phyloP scores from a whole-genome alignment of 805 yeast genomes.

The Yueomyces sp. region DNA sequence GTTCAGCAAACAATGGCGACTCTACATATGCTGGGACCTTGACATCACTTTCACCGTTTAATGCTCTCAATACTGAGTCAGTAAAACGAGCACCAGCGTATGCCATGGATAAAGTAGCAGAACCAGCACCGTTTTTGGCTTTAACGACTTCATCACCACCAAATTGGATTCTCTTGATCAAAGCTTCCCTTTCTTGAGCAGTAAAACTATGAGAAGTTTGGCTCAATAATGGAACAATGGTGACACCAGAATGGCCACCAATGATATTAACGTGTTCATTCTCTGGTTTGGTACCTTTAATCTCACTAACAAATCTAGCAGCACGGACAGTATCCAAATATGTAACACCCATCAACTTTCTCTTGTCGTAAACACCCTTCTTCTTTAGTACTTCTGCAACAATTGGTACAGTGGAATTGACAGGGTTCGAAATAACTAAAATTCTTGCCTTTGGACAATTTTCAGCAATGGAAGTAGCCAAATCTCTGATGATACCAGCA shows the following conservation, averaged over 20 bases:
- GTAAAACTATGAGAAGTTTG: conserved; percentile 54
- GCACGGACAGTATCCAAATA: conserved; percentile 87
- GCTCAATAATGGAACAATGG: conserved; percentile 86
- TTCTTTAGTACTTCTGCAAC: conserved; percentile 85
- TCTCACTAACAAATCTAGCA: conserved; percentile 61
- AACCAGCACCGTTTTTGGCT: conserved; percentile 90
- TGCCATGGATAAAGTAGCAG: conserved; percentile 89
- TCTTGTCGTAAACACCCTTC: conserved; percentile 80
- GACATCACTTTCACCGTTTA: conserved; percentile 49
- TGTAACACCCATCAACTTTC: conserved; percentile 90
- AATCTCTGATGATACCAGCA: conserved; percentile 87
- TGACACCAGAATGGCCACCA: conserved; percentile 96
- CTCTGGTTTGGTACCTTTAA: conserved; percentile 47
- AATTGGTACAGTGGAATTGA: conserved; percentile 94
- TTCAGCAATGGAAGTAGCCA: conserved; percentile 77
- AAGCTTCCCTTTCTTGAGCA: conserved; percentile 49
- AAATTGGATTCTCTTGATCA: conserved; percentile 82
- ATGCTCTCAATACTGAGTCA: conserved; percentile 49
- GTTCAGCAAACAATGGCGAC: conserved; percentile 67
- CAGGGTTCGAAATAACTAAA: conserved; percentile 84
- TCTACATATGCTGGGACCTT: conserved; percentile 64
- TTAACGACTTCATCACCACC: conserved; percentile 94
- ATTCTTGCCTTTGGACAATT: conserved; percentile 74
- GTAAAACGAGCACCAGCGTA: conserved; percentile 77
- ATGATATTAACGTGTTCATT: conserved; percentile 74